A percentile compares a stretch with the other conserved stretches of the same genome.
These are phyloP conservation scores for Calonectria pteridis DNA, from an alignment of 2,329 filamentous ascomycete species.

Conservation along the genomic window DNA sequence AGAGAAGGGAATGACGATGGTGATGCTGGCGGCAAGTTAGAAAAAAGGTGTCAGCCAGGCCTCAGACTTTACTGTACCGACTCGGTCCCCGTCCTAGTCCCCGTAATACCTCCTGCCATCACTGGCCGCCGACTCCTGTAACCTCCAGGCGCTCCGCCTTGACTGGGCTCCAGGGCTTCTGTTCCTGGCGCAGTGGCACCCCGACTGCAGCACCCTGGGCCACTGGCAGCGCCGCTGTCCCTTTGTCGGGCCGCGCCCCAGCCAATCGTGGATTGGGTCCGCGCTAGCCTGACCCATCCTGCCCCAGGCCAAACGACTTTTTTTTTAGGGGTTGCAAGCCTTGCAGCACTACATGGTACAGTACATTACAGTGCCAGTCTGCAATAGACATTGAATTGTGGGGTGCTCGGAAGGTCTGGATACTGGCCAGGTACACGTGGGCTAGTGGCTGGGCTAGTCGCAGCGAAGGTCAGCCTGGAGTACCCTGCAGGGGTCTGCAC, in stretches of 20 bases:
- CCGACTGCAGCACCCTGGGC: conserved; percentile 18
- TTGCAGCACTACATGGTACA: conserved; percentile 19
- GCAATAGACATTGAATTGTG: conserved; percentile 31
- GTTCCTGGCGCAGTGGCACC: conserved; percentile 31
- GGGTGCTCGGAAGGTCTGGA: conserved; percentile 11
- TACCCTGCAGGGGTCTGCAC: conserved; percentile 33
- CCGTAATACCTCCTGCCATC: conserved; percentile 17
- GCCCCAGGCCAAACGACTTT: conserved; percentile 31
- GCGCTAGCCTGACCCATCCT: conserved; percentile 23
- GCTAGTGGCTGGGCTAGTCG: not conserved
- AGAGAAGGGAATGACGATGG: conserved; percentile 14
- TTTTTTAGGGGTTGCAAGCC: conserved; percentile 45
- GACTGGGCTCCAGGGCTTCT: conserved; percentile 25
- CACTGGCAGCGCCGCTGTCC: conserved; percentile 16
- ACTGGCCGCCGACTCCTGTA: conserved; percentile 28
- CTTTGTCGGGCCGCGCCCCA: conserved; percentile 23
- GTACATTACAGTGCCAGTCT: conserved; percentile 26
- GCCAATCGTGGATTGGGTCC: conserved; percentile 34
- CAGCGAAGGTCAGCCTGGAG: conserved; percentile 16
- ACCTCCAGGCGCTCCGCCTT: conserved; percentile 23
- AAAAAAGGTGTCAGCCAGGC: conserved; percentile 16
- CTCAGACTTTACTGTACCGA: conserved; percentile 13
- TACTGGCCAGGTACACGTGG: conserved; percentile 27
- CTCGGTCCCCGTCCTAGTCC: conserved; percentile 2
- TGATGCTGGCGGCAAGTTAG: conserved; percentile 27